These are phyloP conservation scores for Phytomonas sp. DNA, from an alignment of 208 protist species.

Conservation along the genomic window DNA sequence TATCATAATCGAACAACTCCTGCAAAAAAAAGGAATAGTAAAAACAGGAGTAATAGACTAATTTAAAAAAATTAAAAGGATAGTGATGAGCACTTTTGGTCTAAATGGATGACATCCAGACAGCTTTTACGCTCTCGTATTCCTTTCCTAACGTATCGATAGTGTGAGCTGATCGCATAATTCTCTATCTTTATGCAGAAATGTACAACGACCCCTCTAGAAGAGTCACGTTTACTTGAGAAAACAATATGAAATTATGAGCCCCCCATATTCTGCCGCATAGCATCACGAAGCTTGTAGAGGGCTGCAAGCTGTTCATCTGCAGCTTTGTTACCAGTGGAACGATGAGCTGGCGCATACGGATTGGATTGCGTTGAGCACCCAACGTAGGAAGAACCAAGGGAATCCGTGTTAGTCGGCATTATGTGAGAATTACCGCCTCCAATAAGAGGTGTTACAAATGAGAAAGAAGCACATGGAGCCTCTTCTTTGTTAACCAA, in stretches of 20 bases:
- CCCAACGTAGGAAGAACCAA: background rate
- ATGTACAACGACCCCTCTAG: background rate
- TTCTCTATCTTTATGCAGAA: background rate
- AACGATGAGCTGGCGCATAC: slow-evolving; percentile 17
- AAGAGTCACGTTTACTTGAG: background rate
- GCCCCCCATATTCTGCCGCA: slow-evolving; percentile 34
- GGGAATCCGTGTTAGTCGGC: background rate
- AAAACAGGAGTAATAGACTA: slow-evolving; percentile 8
- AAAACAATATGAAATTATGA: background rate
- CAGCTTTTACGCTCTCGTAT: background rate
- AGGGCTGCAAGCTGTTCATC: slow-evolving; percentile 70
- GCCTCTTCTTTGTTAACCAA: background rate
- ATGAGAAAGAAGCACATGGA: background rate
- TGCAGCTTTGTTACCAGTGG: slow-evolving; percentile 63
- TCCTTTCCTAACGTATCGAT: background rate
- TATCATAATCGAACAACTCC: background rate
- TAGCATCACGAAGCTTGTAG: slow-evolving; percentile 62
- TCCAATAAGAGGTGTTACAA: background rate
- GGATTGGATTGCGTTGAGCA: background rate
- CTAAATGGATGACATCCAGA: background rate
- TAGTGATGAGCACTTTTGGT: background rate
- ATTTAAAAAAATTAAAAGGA: slow-evolving; percentile 12
- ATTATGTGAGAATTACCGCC: background rate
- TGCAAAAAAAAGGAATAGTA: slow-evolving; percentile 6
- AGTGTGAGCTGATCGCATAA: background rate